Base-by-base conservation (phyloP, 1,139 yeast species). In the Spencermartinsiella ligniputridi region DNA sequence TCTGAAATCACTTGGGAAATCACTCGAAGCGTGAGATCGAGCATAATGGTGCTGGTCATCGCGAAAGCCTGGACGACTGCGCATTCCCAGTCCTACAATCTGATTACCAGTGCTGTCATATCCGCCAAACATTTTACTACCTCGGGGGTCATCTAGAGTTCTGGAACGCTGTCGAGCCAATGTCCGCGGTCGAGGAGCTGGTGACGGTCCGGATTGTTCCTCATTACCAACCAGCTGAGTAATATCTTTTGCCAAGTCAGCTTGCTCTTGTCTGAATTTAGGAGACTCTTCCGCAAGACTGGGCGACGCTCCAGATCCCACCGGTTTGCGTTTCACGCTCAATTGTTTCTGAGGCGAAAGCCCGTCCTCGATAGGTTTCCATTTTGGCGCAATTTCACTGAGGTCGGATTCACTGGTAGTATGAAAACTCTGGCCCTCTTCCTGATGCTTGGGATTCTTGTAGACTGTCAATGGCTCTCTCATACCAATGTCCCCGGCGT, bases 321-420 rank as follows among this genome's bases (percentile, higher is more conserved):
- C 56, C 1, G 57, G 57, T 35, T 52, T 53, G 35, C 57, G 46
- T 35, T 52, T 52, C 8, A 54, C 52, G 8, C 47, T 46, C 30
- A 45, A 32, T 29, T 38, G 25, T 21, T 37, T 27, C 22, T 35
- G 16, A 13, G 2, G 15, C 33, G 42, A 19, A 6, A 13, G 25
- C 13, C 40, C 18, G 6, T 21, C 32, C 19, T 37, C 43, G 17
- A 24, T 38, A 5, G 36, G 35, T 22, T 33, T 42, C 49, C 49
- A 46, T 5, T 19, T 35, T 3, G 49, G 49, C 2, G 49, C 49
- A 27, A 46, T 40, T 18, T 41, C 30, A 12, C 41, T 44, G 33
- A 46, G 29, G 8, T 44, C 40, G 11, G 38, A 35, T 18, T 37
- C 40, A n/a, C 32, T 27, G 13, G 32, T 27, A n/a, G 32, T 27